These are phyloP conservation scores for Boletus reticuloceps DNA, from an alignment of 768 basidiomycete genomes.

Conservation along the genomic window DNA sequence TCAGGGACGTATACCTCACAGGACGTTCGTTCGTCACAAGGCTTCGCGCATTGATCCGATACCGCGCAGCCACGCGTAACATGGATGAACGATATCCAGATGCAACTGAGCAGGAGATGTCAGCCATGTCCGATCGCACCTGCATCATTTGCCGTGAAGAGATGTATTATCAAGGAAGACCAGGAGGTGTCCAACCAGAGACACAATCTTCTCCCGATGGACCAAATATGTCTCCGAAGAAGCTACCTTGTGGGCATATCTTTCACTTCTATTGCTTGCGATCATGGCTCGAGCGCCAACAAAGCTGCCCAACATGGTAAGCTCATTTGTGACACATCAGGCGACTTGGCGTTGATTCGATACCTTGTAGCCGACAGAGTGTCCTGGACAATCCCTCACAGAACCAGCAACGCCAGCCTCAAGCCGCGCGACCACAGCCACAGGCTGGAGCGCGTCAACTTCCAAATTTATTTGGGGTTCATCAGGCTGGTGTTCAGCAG, in stretches of 20 bases:
- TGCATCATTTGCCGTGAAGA: constrained; percentile 99
- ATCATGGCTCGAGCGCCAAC: constrained; percentile 97
- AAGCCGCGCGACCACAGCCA: constrained; percentile 21
- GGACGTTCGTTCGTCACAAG: constrained; percentile 89
- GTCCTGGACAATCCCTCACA: constrained; percentile 56
- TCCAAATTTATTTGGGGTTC: constrained; percentile 29
- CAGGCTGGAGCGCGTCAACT: constrained; percentile 33
- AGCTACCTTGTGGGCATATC: constrained; percentile 93
- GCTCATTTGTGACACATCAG: constrained; percentile 22
- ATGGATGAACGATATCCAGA: constrained; percentile 97
- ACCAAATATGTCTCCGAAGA: constrained; percentile 95
- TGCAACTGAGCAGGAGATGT: constrained; percentile 83
- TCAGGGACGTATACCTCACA: constrained; percentile 96
- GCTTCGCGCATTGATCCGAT: constrained; percentile 84
- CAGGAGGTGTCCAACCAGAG: constrained; percentile 21
- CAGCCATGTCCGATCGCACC: constrained; percentile 79
- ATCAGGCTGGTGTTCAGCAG: constrained; percentile 30
- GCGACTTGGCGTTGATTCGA: constrained; percentile 1
- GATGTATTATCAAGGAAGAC: constrained; percentile 54
- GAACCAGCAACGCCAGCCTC: constrained; percentile 32
- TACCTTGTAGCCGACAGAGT: constrained; percentile 59
- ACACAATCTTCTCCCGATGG: constrained; percentile 47
- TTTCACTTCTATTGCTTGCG: constrained; percentile 98
- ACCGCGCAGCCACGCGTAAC: constrained; percentile 90
- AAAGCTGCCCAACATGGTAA: constrained; percentile 98